phyloP scores from a whole-genome alignment of 2,329 filamentous ascomycete species.

The Harringtonia lauricola region DNA sequence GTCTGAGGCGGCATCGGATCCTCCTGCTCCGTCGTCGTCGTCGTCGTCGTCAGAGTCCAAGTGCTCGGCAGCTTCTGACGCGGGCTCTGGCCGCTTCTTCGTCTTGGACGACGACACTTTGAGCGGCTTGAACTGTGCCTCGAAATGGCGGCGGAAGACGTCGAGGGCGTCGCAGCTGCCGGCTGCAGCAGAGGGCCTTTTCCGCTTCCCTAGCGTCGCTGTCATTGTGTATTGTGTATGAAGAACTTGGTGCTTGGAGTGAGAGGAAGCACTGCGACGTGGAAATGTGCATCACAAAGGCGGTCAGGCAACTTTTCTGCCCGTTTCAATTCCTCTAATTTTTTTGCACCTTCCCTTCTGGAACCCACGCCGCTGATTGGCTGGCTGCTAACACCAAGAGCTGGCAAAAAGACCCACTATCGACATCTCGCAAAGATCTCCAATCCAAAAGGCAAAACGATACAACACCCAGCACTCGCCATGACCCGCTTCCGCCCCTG shows the following conservation, averaged over 20 bases:
- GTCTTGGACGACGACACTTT: slow-evolving; percentile 16
- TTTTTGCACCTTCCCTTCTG: background rate
- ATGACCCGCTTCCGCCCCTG: slow-evolving; percentile 93
- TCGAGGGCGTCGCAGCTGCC: slow-evolving; percentile 40
- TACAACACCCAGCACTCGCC: too few species aligned
- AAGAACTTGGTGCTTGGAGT: background rate
- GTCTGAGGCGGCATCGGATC: slow-evolving; percentile 30
- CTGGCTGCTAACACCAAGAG: background rate
- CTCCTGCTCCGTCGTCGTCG: slow-evolving; percentile 22
- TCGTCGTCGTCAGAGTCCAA: slow-evolving; percentile 16
- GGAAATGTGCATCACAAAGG: background rate
- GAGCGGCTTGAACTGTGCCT: slow-evolving; percentile 74
- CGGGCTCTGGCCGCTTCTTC: slow-evolving; percentile 1
- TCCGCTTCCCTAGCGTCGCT: slow-evolving; percentile 38
- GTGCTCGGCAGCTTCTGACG: slow-evolving; percentile 17
- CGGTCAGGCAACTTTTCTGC: slow-evolving; percentile 4
- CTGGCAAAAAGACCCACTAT: too few species aligned
- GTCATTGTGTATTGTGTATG: slow-evolving; percentile 22
- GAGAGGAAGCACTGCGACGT: background rate
- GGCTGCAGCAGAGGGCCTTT: slow-evolving; percentile 16
- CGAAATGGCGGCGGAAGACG: slow-evolving; percentile 75
- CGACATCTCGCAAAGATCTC: too few species aligned
- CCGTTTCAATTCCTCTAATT: background rate
- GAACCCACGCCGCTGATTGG: background rate
- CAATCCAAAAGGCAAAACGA: too few species aligned